Base-by-base conservation (phyloP, 768 basidiomycete genomes). In the Xerocomellus intermedius region DNA sequence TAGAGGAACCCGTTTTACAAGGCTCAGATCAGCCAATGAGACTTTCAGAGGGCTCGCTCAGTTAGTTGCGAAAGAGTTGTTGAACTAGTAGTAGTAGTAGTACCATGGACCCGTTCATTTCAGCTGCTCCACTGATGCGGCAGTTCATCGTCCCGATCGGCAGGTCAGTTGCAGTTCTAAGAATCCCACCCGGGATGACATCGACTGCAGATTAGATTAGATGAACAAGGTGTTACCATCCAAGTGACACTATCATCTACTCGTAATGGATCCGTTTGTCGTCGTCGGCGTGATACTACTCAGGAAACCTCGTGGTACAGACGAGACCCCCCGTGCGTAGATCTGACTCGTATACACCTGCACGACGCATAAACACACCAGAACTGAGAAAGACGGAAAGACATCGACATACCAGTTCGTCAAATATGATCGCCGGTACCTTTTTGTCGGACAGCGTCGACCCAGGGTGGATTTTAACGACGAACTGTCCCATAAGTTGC, bases 281-380 rank as follows among this genome's bases (percentile, higher is more conserved):
- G 37, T 19, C 42, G 60, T 35, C 17, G 64, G 69, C 12, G 63
- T 59, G 32, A 44, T 26, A 32, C 57, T 50, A 42, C 42, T 58
- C 41, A 82, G 70, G 61, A 75, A 86, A 21, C 73, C 68, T 59
- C 86, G 86, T 4, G 87, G 83, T 37, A 98, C 82, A 2, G 83
- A 75, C 0, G 94, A 95, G 12, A 96, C 95, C n/a, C 88, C 89
- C 3, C 95, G 85, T 3, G 94, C 95, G 63, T 95, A 98, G 38
- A 91, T 85, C 52, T 86, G 84, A 55, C 81, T 89, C 16, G 92
- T 94, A 64, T 86, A 85, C 45, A 92, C 77, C 89, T 91, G 63
- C n/a, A 19, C 33, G 4, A 55, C 48, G 28, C 47, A 39, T 46
- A 26, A 52, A n/a, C 33, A 38, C 45, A 26, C 16, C 7, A 39